These are phyloP conservation scores for Diplotaxis tenuifolia DNA, from an alignment of 345 rosid species.

Conservation along the genomic window DNA sequence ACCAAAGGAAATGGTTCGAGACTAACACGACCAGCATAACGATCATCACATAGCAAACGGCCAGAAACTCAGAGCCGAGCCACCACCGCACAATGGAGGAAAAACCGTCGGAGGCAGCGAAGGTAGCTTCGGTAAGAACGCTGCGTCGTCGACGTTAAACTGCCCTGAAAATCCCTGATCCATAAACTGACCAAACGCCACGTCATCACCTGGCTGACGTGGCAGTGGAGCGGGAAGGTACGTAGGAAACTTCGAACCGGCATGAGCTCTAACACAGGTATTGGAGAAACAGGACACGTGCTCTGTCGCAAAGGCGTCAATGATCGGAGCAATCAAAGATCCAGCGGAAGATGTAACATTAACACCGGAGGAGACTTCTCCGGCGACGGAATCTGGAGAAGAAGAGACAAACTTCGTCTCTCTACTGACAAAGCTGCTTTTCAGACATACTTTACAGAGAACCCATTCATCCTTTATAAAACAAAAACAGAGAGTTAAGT, in stretches of 20 bases:
- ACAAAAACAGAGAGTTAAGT: not conserved
- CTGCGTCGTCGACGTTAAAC: conserved; percentile 13
- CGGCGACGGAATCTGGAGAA: conserved; percentile 24
- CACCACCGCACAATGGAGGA: conserved; percentile 27
- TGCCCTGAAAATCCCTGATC: conserved; percentile 1
- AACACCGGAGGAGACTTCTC: not conserved
- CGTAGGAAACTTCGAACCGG: conserved; percentile 33
- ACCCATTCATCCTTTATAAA: conserved; percentile 87
- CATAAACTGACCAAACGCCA: conserved; percentile 18
- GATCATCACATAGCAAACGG: conserved; percentile 35
- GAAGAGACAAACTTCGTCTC: conserved; percentile 32
- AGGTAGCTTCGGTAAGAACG: conserved; percentile 20
- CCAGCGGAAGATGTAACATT: conserved; percentile 36
- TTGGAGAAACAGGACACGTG: conserved; percentile 99
- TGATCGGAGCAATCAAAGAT: conserved; percentile 19
- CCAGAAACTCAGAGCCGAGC: conserved; percentile 23
- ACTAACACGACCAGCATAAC: not conserved
- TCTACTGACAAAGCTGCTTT: conserved; percentile 41
- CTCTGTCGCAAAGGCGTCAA: conserved; percentile 40
- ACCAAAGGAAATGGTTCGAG: not conserved
- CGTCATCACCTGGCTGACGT: conserved; percentile 40
- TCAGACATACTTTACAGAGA: conserved; percentile 77
- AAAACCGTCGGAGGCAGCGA: conserved; percentile 33
- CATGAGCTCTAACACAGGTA: conserved; percentile 34
- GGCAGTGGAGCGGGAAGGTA: conserved; percentile 24